Base-by-base conservation (phyloP, 306 rosid species). In the Macrotyloma uniflorum region DNA sequence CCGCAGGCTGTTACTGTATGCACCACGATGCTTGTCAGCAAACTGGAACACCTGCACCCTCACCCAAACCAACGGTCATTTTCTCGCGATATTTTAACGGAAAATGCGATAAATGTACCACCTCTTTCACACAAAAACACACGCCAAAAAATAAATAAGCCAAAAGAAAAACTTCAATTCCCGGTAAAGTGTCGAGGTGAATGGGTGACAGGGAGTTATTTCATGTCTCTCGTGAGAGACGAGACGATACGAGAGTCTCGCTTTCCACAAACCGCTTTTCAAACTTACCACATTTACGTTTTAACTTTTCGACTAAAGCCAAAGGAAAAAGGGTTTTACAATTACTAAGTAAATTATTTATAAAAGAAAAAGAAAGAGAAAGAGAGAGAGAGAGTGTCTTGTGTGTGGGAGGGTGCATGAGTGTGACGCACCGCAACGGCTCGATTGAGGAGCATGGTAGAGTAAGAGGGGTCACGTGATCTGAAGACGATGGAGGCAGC, bases 401-500 rank as follows among this genome's bases (percentile, higher is more conserved):
- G 47, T 42, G 45, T 40, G 47, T 12, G 8, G 1, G 36, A 64
- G 5, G 3, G 49, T 54, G 42, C 18, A 20, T 0, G 91, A 86
- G 55, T 74, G 80, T 20, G 82, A 91, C 90, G 63, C 78, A 95
- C 99, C 97, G 82, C 85, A 86, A 95, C 91, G 98, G 99, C 99
- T 68, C 99, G 96, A 79, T 84, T 85, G 59, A 95, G 98, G 1
- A 95, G 98, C 80, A 89, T 23, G 16, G 85, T 36, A 1, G 99
- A 93, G 90, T 93, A 95, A 4, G 93, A 49, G 2, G 98, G 94
- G 47, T 95, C 98, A 87, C 94, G 97, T 88, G 99, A 89, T 81
- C 99, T 87, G 93, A 95, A 95, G 22, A 95, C 99, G 62, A 95
- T 95, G 79, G 99, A 95, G 0, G 99, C 99, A 61, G 99, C 97